phyloP scores from a whole-genome alignment of 306 rosid species.

The Canavalia ensiformis region DNA sequence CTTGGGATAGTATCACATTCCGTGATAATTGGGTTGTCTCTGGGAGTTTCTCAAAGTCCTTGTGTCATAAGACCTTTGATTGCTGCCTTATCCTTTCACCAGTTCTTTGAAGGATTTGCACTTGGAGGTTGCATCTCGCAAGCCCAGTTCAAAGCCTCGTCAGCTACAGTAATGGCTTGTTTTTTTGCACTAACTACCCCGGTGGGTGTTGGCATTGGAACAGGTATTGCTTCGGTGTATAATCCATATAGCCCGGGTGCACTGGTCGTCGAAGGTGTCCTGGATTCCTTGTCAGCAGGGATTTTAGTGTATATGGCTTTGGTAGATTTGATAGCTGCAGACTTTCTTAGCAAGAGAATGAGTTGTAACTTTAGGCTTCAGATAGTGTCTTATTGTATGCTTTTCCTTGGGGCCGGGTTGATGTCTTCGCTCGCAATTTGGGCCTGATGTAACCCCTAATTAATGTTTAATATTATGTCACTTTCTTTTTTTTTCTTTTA shows the following conservation, averaged over 20 bases:
- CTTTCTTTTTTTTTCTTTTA: too few relatives aligned
- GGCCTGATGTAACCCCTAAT: constrained; percentile 59
- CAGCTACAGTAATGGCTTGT: constrained; percentile 79
- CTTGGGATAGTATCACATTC: constrained; percentile 98
- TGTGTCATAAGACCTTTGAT: constrained; percentile 89
- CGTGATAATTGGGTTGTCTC: constrained; percentile 85
- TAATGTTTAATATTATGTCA: neutral
- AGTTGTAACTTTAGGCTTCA: constrained; percentile 94
- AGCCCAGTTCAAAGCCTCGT: constrained; percentile 77
- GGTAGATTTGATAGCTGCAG: constrained; percentile 94
- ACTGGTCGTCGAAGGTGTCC: constrained; percentile 72
- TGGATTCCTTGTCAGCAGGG: constrained; percentile 88
- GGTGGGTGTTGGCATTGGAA: constrained; percentile 74
- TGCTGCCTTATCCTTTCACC: constrained; percentile 91
- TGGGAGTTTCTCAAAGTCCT: constrained; percentile 94
- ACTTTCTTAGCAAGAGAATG: constrained; percentile 95
- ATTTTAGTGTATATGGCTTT: constrained; percentile 94
- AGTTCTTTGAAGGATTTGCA: constrained; percentile 99
- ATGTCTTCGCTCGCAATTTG: constrained; percentile 92
- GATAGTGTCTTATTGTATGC: constrained; percentile 76
- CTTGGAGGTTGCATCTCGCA: constrained; percentile 97
- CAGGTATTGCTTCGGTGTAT: constrained; percentile 67
- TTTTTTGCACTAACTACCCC: constrained; percentile 92
- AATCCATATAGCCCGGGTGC: constrained; percentile 82
- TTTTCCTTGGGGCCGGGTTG: constrained; percentile 93